Evolutionary conservation across 2,329 filamentous ascomycete species (phyloP).

Genomic region (Chalaropsis ovoidea): DNA sequence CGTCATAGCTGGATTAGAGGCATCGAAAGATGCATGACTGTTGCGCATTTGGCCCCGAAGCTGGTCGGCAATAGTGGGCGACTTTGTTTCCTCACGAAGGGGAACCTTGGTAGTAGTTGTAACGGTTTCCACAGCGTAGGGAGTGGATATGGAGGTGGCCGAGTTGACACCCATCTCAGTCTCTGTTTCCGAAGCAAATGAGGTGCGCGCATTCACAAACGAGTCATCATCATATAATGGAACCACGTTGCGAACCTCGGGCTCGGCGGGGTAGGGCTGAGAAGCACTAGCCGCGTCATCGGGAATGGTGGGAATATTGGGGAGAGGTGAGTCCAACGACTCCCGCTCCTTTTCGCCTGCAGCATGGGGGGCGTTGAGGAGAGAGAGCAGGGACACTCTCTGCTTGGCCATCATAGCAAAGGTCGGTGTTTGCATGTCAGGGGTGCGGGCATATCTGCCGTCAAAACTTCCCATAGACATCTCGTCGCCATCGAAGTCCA

Average conservation of each 20-base stretch:
- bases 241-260: conserved; percentile 28
- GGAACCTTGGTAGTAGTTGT: conserved; percentile 45
- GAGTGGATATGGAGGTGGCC: neutral
- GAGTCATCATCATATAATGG: conserved; percentile 31
- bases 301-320: conserved; percentile 21
- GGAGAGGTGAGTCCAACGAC: conserved; percentile 6
- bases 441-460: conserved; percentile 44
- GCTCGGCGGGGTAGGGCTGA: conserved; percentile 25
- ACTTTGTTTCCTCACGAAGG: conserved; percentile 38
- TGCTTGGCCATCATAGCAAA: conserved; percentile 45
- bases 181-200: conserved; percentile 31
- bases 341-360: neutral
- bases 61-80: conserved; percentile 24
- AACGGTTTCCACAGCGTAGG: conserved; percentile 36
- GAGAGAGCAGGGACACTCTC: conserved; percentile 50
- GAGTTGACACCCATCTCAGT: neutral
- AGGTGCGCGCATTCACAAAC: conserved; percentile 33
- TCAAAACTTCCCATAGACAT: conserved; percentile 15
- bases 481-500: conserved; percentile 29
- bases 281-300: conserved; percentile 22
- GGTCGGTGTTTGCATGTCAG: conserved; percentile 51
- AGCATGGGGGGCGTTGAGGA: conserved; percentile 46
- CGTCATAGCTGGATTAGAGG: conserved; percentile 48
- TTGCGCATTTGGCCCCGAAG: conserved; percentile 17
- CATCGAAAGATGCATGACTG: conserved; percentile 39